Conservation (phyloP, 345 rosid genomes). For the Salix purpurea region DNA sequence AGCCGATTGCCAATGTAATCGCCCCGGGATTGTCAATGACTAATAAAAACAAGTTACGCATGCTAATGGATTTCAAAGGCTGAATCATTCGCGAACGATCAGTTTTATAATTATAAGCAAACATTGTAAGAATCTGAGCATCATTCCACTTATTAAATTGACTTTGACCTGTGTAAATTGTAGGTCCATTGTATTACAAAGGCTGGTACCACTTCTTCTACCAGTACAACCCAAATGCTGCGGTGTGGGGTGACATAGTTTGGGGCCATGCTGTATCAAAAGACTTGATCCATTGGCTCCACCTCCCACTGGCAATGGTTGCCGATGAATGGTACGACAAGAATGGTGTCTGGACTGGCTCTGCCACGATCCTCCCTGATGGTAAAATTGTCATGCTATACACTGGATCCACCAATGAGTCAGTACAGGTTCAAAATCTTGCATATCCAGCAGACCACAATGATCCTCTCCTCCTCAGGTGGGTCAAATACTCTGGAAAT, state of each 20-base stretch:
- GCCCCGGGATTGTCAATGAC: not conserved
- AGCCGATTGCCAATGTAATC: not conserved
- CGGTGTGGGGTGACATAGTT: slow-evolving; percentile 88
- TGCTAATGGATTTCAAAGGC: too few species aligned
- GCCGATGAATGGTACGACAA: slow-evolving; percentile 78
- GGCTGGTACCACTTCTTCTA: slow-evolving; percentile 97
- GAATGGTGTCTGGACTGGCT: slow-evolving; percentile 90
- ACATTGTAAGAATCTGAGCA: not conserved
- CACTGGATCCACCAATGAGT: slow-evolving; percentile 71
- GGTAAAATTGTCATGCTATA: slow-evolving; percentile 78
- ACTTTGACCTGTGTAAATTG: not conserved
- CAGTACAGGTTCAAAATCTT: slow-evolving; percentile 81
- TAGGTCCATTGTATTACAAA: slow-evolving; percentile 86
- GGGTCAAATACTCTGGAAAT: slow-evolving; percentile 67
- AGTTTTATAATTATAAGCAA: not conserved
- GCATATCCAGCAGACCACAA: slow-evolving; percentile 71
- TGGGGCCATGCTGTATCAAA: slow-evolving; percentile 94
- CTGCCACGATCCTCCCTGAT: slow-evolving; percentile 77
- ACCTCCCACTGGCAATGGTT: slow-evolving; percentile 84
- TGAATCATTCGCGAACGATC: too few species aligned
- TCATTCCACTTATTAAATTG: not conserved
- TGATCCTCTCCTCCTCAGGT: slow-evolving; percentile 68
- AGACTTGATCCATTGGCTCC: slow-evolving; percentile 79
- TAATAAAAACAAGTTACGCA: not conserved
- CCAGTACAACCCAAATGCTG: slow-evolving; percentile 81